A percentile compares a stretch with the other conserved stretches of the same genome.
Conservation (phyloP, 768 basidiomycete species). For the Macrolepiota albuminosa region DNA sequence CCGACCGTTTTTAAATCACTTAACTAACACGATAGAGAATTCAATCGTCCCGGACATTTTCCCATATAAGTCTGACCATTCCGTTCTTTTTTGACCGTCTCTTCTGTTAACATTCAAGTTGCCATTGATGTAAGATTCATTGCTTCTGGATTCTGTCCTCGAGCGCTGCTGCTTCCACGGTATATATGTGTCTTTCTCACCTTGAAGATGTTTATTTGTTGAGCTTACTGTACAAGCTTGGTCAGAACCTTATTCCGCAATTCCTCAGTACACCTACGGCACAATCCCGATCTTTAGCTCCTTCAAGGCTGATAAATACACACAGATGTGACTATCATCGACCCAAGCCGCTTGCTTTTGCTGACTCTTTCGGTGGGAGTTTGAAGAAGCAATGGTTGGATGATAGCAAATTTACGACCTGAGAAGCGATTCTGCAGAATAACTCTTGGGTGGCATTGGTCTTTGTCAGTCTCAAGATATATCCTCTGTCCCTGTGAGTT, state of each 20-base stretch:
- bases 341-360: neutral
- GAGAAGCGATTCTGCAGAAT: neutral
- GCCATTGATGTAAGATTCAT: neutral
- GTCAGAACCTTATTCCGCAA: neutral
- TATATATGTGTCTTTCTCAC: neutral
- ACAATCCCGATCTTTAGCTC: neutral
- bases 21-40: neutral
- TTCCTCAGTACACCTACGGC: neutral
- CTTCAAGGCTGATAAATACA: neutral
- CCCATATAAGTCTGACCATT: constrained; percentile 9
- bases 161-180: neutral
- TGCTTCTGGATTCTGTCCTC: neutral
- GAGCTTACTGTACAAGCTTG: neutral
- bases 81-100: neutral
- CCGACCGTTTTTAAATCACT: neutral
- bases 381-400: neutral
- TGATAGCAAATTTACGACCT: neutral
- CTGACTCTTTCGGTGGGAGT: neutral
- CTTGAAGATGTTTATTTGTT: neutral
- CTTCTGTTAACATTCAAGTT: neutral
- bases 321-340: neutral
- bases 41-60: constrained; percentile 3
- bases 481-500: neutral
- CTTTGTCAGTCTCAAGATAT: neutral
- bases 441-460: neutral